Base-by-base conservation (phyloP, 2,329 filamentous ascomycete species). In the Ascochyta lentis region DNA sequence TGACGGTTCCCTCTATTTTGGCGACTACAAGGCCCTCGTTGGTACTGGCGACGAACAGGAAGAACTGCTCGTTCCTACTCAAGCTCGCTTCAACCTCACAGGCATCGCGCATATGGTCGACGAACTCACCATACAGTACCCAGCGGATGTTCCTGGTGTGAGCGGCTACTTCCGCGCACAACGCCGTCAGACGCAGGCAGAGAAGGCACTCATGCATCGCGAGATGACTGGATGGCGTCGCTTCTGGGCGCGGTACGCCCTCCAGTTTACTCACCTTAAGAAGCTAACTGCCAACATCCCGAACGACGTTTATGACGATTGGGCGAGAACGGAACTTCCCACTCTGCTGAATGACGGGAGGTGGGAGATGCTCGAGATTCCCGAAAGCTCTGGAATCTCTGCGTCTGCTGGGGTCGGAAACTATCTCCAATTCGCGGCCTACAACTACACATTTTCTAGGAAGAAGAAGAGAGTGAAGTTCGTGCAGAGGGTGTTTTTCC, bases 41-140 rank as follows among this genome's bases (percentile, higher is more conserved):
- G 68, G 71, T 15, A 66, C 69, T 19, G 68, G 57, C 16, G 65
- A 65, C 3, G 43, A 63, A 24, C 62, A 61, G 22, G 61, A 49
- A 24, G 71, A 75, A 54, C 46, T 68, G 6, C 59, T 75, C 3
- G 64, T 66, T 1, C 69, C 69, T 6, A 72, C 71, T 1, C 71
- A 75, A 42, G 69, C 72, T 2, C 61, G 61, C 24, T 75, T 73
- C 59, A 73, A 68, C 33, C 61, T 75, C 2, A 66, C 63, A 1
- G 47, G 58, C 4, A 72, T 75, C 33, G 73, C 73, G 1, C 59
- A 66, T 47, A 68, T 75, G 59, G 65, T 75, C 13, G 72, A 75
- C 43, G 73, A 75, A 49, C 67, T 75, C 26, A 73, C 63, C 3
- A 74, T 75, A 16, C 68, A 73, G 40, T 75, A 75, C 47, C 65